phyloP scores from a whole-genome alignment of 1,284 basidiomycete genomes.

The Entoloma clypeatum region DNA sequence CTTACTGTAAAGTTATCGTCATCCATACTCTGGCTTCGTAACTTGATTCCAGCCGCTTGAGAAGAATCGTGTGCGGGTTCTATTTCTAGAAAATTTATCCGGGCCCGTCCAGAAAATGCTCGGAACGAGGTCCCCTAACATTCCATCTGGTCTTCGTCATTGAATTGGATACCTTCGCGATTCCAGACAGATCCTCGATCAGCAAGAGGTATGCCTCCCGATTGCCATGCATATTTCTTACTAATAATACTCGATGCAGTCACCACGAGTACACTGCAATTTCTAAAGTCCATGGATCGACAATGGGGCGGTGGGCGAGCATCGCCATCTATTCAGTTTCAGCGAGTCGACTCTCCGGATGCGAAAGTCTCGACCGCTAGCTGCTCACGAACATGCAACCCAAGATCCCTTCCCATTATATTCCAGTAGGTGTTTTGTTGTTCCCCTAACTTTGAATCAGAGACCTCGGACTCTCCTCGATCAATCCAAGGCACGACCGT shows the following conservation, averaged over 20 bases:
- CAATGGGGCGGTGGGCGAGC: neutral
- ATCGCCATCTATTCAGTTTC: neutral
- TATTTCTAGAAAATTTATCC: slow-evolving; percentile 42
- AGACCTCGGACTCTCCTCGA: slow-evolving; percentile 48
- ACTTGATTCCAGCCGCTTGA: slow-evolving; percentile 28
- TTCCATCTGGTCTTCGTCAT: too few species aligned
- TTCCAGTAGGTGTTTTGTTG: slow-evolving; percentile 33
- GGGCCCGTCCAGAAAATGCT: slow-evolving; percentile 46
- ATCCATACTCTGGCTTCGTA: slow-evolving; percentile 1
- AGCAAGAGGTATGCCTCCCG: neutral
- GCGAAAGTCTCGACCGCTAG: slow-evolving; percentile 11
- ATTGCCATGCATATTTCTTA: neutral
- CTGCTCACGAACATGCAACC: slow-evolving; percentile 44
- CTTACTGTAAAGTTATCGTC: too few species aligned
- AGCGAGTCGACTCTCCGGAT: slow-evolving; percentile 4
- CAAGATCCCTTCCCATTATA: slow-evolving; percentile 44
- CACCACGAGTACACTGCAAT: slow-evolving; percentile 20
- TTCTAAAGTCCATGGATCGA: slow-evolving; percentile 17
- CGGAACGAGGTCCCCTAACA: slow-evolving; percentile 41
- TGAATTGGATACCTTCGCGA: too few species aligned
- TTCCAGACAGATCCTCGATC: too few species aligned
- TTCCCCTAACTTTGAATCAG: too few species aligned
- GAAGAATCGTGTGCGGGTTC: slow-evolving; percentile 34
- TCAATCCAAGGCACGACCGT: slow-evolving; percentile 53
- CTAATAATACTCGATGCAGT: slow-evolving; percentile 24